Evolutionary conservation across 257 asterid species (phyloP).

Genomic region (Euphrasia confusa): DNA sequence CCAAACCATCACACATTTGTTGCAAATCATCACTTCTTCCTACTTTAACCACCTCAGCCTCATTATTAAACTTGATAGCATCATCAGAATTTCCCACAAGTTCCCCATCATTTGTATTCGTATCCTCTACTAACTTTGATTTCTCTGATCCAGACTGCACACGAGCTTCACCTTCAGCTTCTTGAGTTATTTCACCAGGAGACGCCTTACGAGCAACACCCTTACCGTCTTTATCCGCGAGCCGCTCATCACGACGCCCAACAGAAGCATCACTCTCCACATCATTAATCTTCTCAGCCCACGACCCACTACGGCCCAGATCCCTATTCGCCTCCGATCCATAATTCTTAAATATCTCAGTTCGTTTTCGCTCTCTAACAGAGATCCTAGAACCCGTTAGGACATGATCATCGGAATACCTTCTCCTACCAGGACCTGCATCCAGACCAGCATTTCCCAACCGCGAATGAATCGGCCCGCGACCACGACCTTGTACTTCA

Average conservation of each 20-base stretch:
- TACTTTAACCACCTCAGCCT: constrained; percentile 32
- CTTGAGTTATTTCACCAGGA: constrained; percentile 36
- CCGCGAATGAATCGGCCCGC: constrained; percentile 61
- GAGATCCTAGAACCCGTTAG: constrained; percentile 40
- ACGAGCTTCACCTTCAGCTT: constrained; percentile 30
- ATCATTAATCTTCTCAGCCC: constrained; percentile 48
- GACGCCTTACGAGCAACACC: constrained; percentile 33
- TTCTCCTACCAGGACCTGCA: constrained; percentile 50
- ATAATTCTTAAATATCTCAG: constrained; percentile 45
- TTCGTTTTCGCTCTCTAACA: constrained; percentile 61
- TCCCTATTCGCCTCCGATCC: constrained; percentile 53
- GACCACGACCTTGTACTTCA: constrained; percentile 40
- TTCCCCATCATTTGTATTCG: constrained; percentile 35
- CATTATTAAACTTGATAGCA: constrained; percentile 26
- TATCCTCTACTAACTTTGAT: constrained; percentile 35
- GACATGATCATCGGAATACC: constrained; percentile 52
- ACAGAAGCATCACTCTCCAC: constrained; percentile 36
- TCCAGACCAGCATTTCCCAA: constrained; percentile 45
- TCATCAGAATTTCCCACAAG: constrained; percentile 36
- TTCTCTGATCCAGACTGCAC: constrained; percentile 34
- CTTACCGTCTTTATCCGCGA: constrained; percentile 35
- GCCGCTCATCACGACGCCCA: constrained; percentile 39
- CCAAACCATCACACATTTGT: constrained; percentile 28
- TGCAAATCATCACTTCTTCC: constrained; percentile 31
- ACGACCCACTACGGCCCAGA: constrained; percentile 51